These are phyloP conservation scores for Limonium bicolor DNA, from an alignment of 148 eudicot species.

Conservation along the genomic window DNA sequence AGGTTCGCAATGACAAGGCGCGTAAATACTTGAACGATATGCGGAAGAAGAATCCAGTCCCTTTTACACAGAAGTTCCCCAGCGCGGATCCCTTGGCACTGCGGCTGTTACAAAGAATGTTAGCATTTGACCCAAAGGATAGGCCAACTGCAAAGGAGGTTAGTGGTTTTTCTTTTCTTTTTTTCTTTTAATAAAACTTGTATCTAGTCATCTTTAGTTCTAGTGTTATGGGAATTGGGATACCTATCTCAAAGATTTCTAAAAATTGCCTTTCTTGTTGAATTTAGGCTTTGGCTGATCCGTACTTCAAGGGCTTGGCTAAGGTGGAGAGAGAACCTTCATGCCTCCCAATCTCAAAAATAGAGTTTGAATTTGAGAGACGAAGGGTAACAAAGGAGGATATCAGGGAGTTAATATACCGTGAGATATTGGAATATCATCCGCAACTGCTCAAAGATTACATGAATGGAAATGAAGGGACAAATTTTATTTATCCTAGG, in stretches of 20 bases:
- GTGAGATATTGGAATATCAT: conserved; percentile 4
- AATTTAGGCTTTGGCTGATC: conserved; percentile 5
- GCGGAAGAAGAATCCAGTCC: conserved; percentile 27
- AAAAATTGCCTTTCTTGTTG: not conserved
- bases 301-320: conserved; percentile 3
- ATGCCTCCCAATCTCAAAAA: conserved; percentile 3
- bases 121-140: conserved; percentile 49
- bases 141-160: conserved; percentile 48
- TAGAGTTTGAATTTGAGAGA: conserved; percentile 5
- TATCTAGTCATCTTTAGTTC: not conserved
- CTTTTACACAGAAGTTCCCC: conserved; percentile 30
- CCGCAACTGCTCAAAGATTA: conserved; percentile 7
- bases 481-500: conserved; percentile 4
- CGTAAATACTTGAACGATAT: conserved; percentile 35
- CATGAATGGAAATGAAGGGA: conserved; percentile 5
- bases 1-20: conserved; percentile 46
- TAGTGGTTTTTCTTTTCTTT: not conserved
- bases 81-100: conserved; percentile 28
- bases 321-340: conserved; percentile 3
- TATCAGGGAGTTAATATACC: conserved; percentile 4
- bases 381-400: conserved; percentile 4
- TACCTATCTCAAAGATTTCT: not conserved
- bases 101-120: conserved; percentile 24
- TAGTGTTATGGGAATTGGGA: not conserved
- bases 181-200: not conserved